These are phyloP conservation scores for Tulasnella sp. DNA, from an alignment of 768 basidiomycete species.

Conservation along the genomic window DNA sequence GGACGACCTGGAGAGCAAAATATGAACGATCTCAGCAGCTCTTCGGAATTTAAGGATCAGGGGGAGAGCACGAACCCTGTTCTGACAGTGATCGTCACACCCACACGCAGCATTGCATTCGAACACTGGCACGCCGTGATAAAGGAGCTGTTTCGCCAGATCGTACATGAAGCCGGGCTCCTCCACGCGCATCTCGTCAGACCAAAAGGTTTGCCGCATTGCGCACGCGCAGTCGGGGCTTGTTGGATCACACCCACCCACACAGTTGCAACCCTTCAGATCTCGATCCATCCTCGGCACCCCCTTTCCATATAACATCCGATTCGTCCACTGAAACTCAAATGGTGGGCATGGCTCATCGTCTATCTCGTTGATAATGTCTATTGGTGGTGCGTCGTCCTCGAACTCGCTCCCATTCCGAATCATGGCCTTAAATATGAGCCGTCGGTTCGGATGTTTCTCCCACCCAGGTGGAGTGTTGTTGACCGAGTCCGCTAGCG, in stretches of 20 bases:
- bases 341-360: slow-evolving; percentile 58
- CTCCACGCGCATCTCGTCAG: slow-evolving; percentile 23
- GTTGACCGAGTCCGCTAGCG: slow-evolving; percentile 16
- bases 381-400: slow-evolving; percentile 59
- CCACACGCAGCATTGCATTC: slow-evolving; percentile 79
- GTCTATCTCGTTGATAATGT: slow-evolving; percentile 57
- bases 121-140: slow-evolving; percentile 34
- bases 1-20: slow-evolving; percentile 51
- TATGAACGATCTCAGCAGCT: neutral
- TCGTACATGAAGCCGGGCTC: slow-evolving; percentile 56
- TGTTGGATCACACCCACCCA: slow-evolving; percentile 62
- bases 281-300: slow-evolving; percentile 49
- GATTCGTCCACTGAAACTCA: slow-evolving; percentile 83
- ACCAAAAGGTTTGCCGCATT: slow-evolving; percentile 35
- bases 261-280: slow-evolving; percentile 60
- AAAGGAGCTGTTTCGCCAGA: slow-evolving; percentile 41
- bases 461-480: neutral
- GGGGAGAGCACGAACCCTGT: slow-evolving; percentile 46
- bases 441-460: slow-evolving; percentile 24
- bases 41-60: neutral
- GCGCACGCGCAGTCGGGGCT: slow-evolving; percentile 64
- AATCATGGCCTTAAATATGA: slow-evolving; percentile 55
- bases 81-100: slow-evolving; percentile 71
- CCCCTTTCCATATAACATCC: slow-evolving; percentile 58
- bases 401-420: slow-evolving; percentile 49